Evolutionary conservation across 257 asterid species (phyloP), one percentile per base, ranked within the genome.

Genomic region (Penstemon barbatus): DNA sequence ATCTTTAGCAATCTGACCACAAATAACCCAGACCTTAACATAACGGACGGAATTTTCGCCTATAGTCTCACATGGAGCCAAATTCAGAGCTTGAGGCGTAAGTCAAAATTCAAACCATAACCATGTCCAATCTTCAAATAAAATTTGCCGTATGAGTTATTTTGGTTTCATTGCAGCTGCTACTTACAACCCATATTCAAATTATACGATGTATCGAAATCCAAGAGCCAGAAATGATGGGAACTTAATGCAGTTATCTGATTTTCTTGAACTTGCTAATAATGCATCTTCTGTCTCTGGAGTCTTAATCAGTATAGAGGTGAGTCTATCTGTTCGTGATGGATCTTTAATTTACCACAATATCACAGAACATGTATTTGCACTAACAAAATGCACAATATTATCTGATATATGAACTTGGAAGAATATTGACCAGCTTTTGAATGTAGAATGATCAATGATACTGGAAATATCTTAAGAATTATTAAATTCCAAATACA

Each of bases 11-110:
- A 36, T 75, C 71, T 51, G 42, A 8, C 83, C 5, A 68, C 60
- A 13, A 45, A 50, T 72, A 73, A 85, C 78, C 86, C 93, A 5
- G 87, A 83, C 70, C 91, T 92, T 49, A 56, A 65, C 6, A 64
- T 77, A 61, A 6, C 0, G 13, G 15, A 75, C 40, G 97, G 96
- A 36, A 78, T 92, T 66, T 88, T 74, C 53, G 53, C 88, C 68
- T 90, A 85, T 75, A 77, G 79, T 64, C 95, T 90, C 62, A 87
- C 70, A 3, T 90, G 96, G 96, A 74, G 70, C 12, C 82, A 93
- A 57, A 88, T 93, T 65, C 92, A 87, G 72, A 78, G n/a, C 57
- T 82, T 90, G 81, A 59, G 3, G 50, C 89, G 94, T 92, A 83
- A 66, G 99, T 76, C 61, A 72, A 65, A 54, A 11, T 56, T 10